phyloP scores from a whole-genome alignment of 2,329 filamentous ascomycete genomes.

The Beauveria sp. region DNA sequence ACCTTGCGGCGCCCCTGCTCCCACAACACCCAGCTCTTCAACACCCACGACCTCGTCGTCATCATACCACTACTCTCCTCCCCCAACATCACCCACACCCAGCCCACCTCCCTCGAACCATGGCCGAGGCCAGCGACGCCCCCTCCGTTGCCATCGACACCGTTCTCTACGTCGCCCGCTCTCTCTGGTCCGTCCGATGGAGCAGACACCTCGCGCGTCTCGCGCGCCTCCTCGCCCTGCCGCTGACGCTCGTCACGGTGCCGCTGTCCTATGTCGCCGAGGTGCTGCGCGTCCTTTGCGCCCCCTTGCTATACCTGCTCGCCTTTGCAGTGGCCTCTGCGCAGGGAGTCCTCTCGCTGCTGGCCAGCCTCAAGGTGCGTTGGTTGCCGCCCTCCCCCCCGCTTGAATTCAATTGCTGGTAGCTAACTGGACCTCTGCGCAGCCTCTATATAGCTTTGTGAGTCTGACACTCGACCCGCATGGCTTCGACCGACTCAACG shows the following conservation, averaged over 20 bases:
- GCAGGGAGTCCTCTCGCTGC: constrained; percentile 19
- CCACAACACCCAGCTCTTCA: background rate
- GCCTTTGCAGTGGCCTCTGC: constrained; percentile 20
- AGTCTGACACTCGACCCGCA: background rate
- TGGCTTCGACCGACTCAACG: background rate
- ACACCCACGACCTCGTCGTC: background rate
- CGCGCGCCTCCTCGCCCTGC: constrained; percentile 20
- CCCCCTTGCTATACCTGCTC: constrained; percentile 29
- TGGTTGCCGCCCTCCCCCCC: background rate
- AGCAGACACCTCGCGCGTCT: constrained; percentile 17
- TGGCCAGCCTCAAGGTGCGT: constrained; percentile 30
- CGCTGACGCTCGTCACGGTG: constrained; percentile 23
- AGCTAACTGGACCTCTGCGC: background rate
- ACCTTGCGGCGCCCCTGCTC: background rate
- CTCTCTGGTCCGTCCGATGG: constrained; percentile 20
- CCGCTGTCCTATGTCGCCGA: constrained; percentile 22
- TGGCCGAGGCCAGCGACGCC: constrained; percentile 15
- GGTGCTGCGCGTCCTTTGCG: constrained; percentile 25
- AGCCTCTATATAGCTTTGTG: constrained; percentile 13
- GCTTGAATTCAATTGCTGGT: background rate
- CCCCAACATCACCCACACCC: background rate
- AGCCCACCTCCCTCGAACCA: background rate
- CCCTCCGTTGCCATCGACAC: constrained; percentile 20
- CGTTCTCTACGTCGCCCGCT: constrained; percentile 15
- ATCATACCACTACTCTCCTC: background rate